Percentiles rank a stretch among this genome's conserved stretches.
Conservation (phyloP, 495 filamentous ascomycete species). For the Neurospora discreta region DNA sequence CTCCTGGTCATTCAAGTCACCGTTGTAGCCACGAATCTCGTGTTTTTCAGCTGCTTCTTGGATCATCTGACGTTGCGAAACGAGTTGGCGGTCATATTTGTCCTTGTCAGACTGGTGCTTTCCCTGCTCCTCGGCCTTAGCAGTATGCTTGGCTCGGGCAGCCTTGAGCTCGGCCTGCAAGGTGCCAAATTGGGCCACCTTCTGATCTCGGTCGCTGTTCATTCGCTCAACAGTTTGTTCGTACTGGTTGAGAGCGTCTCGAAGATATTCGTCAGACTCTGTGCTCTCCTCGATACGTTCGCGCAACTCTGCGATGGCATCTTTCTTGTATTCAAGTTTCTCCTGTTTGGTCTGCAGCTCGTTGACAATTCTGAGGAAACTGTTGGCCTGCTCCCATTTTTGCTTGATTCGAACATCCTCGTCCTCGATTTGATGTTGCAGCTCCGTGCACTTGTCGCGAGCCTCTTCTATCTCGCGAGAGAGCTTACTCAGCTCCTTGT, state of each 20-base stretch:
- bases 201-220: conserved; percentile 48
- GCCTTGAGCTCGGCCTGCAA: conserved; percentile 52
- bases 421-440: conserved; percentile 36
- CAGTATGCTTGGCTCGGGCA: conserved; percentile 44
- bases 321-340: conserved; percentile 40
- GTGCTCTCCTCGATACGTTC: conserved; percentile 59
- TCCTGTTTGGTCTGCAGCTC: conserved; percentile 51
- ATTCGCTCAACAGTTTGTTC: conserved; percentile 58
- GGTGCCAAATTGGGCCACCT: conserved; percentile 50
- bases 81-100: conserved; percentile 70
- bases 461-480: conserved; percentile 63
- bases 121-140: conserved; percentile 74
- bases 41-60: conserved; percentile 69
- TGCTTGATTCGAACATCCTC: conserved; percentile 32
- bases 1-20: conserved; percentile 59
- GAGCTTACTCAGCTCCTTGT: conserved; percentile 52
- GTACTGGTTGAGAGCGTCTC: conserved; percentile 69
- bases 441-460: conserved; percentile 42
- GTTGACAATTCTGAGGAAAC: conserved; percentile 44
- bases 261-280: conserved; percentile 70
- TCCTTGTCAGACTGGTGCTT: conserved; percentile 77
- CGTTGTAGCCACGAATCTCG: conserved; percentile 74
- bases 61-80: conserved; percentile 57
- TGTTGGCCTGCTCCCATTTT: conserved; percentile 32
- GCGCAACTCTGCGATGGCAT: conserved; percentile 58